A percentile compares a stretch with the other conserved stretches of the same genome.
phyloP scores from a whole-genome alignment of 139 green algal genomes.

The Chlamydomonas asymmetrica region DNA sequence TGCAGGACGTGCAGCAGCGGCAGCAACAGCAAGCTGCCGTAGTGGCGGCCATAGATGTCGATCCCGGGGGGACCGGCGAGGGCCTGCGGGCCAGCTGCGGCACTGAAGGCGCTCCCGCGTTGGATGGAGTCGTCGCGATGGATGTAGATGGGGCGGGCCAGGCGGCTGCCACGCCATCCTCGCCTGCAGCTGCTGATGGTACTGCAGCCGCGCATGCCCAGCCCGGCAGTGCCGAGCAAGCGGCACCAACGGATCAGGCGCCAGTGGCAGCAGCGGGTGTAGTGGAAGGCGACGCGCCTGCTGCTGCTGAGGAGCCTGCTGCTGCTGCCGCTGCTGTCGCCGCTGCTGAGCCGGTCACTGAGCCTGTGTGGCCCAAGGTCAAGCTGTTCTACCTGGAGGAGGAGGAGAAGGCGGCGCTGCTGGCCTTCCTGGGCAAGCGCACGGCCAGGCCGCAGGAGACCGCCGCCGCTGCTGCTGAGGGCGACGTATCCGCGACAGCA shows the following conservation, averaged over 20 bases:
- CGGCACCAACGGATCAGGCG: neutral
- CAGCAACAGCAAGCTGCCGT: slow-evolving; percentile 2
- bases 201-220: neutral
- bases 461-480: too few species aligned
- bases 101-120: neutral
- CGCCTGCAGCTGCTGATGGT: too few species aligned
- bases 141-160: slow-evolving; percentile 7
- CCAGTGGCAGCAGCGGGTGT: neutral
- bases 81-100: neutral
- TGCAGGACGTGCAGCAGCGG: slow-evolving; percentile 9
- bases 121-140: neutral
- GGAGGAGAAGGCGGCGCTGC: neutral
- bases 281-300: neutral
- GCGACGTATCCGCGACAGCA: too few species aligned
- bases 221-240: too few species aligned
- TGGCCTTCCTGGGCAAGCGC: too few species aligned
- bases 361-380: too few species aligned
- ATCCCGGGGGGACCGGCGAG: slow-evolving; percentile 11
- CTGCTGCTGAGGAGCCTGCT: neutral
- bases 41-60: neutral
- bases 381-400: too few species aligned
- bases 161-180: too few species aligned
- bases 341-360: neutral
- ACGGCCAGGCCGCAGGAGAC: too few species aligned
- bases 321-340: slow-evolving; percentile 15